A percentile compares a stretch with the other conserved stretches of the same genome.
These are phyloP conservation scores for Candida peoriensis DNA, from an alignment of 805 yeast species.

Conservation along the genomic window DNA sequence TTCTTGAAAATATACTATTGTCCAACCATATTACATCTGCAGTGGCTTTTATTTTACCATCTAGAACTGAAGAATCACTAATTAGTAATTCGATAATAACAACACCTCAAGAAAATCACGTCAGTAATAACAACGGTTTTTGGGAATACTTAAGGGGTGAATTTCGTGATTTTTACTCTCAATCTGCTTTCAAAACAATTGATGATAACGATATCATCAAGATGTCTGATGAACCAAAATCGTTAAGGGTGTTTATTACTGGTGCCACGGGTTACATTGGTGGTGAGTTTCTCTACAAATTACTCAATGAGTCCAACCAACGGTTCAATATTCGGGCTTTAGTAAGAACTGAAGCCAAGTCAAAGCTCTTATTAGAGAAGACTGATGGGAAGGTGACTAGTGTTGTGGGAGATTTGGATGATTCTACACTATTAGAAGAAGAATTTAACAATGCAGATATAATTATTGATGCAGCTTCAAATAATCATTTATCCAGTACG, in stretches of 20 bases:
- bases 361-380: slow-evolving; percentile 8
- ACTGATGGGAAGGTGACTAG: slow-evolving; percentile 18
- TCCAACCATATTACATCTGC: too few relatives aligned
- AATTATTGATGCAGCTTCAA: slow-evolving; percentile 30
- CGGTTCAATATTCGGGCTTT: slow-evolving; percentile 19
- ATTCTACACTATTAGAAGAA: slow-evolving; percentile 12
- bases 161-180: too few relatives aligned
- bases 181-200: too few relatives aligned
- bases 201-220: too few relatives aligned
- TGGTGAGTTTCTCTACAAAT: slow-evolving; percentile 24
- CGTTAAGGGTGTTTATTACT: slow-evolving; percentile 7
- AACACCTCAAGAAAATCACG: too few relatives aligned
- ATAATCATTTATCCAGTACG: slow-evolving; percentile 25
- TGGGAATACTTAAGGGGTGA: too few relatives aligned
- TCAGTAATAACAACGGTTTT: too few relatives aligned
- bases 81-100: too few relatives aligned
- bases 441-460: slow-evolving; percentile 24
- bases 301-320: slow-evolving; percentile 14
- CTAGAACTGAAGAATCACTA: too few relatives aligned
- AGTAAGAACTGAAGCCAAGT: slow-evolving; percentile 22
- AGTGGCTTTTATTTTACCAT: too few relatives aligned
- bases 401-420: slow-evolving; percentile 24
- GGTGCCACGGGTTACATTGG: slow-evolving; percentile 36
- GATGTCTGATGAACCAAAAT: too few relatives aligned
- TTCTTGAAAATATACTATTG: too few relatives aligned